Base-by-base conservation (phyloP, 75 land plant species). In the Cupressus sempervirens region DNA sequence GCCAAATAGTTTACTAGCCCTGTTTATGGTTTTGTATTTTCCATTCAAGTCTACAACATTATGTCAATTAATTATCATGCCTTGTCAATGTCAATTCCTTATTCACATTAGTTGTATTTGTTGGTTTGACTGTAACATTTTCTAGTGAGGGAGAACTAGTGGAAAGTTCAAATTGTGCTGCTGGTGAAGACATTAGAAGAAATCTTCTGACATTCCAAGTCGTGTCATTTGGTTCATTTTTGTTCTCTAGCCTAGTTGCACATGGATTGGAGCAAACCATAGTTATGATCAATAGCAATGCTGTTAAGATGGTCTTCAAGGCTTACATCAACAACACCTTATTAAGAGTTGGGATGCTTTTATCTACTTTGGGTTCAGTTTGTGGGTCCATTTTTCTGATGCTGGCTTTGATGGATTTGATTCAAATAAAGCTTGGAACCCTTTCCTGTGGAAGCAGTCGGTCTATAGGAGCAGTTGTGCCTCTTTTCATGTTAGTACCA, bases 181-280 rank as follows among this genome's bases (percentile, higher is more conserved):
- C 91, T 54, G 89, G 88, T 8, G 26, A 30, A 40, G 68, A 53
- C 58, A 72, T 85, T 23, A 73, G 50, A 29, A 80, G 91, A 77
- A 73, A 87, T 52, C 87, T 97, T 67, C 85, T 95, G 56, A 23
- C 93, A 85, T 96, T 93, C 90, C 98, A 97, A 84, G 96, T 97
- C 77, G 86, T 91, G 83, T 87, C 99, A 87, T 97, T 97, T 91
- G 83, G 92, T 88, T 95, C 92, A 87, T 97, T 95, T 90, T 94
- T 97, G 87, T 93, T 94, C 88, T 97, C 99, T 83, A 97, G 98
- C 90, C 88, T 97, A 67, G 84, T 97, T 84, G 99, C 99, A 18
- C 91, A 94, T 53, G 92, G 91, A 52, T 88, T 97, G 81, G 95
- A 97, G 91, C 96, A 34, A 56, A 82, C 36, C 26, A 73, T 74